phyloP scores from a whole-genome alignment of 805 yeast genomes.

The Zygosaccharomyces kombuchaensis region DNA sequence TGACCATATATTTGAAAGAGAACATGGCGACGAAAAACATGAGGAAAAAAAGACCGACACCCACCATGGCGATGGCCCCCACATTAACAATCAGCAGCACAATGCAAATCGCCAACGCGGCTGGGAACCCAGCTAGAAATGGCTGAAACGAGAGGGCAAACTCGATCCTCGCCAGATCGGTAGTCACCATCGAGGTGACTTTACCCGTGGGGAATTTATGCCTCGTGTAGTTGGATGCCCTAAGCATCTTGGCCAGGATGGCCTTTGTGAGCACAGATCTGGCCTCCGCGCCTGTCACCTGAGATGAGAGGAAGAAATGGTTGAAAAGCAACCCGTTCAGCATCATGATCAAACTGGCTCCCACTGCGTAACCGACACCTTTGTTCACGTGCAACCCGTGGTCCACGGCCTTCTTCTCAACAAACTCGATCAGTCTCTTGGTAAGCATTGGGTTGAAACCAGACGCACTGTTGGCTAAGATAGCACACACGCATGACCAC shows the following conservation, averaged over 20 bases:
- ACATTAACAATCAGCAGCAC: conserved; percentile 61
- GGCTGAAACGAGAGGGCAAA: conserved; percentile 68
- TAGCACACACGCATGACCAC: conserved; percentile 42
- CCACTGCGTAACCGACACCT: conserved; percentile 77
- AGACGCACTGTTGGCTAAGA: conserved; percentile 43
- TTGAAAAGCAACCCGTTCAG: conserved; percentile 48
- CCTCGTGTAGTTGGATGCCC: conserved; percentile 52
- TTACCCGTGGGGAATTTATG: conserved; percentile 61
- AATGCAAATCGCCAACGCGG: conserved; percentile 57
- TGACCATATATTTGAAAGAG: conserved; percentile 49
- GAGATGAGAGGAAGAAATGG: conserved; percentile 59
- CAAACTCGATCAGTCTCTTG: conserved; percentile 58
- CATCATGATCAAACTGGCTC: conserved; percentile 54
- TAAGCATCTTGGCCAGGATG: conserved; percentile 63
- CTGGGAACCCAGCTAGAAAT: conserved; percentile 58
- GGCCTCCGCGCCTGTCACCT: conserved; percentile 63
- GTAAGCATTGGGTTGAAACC: conserved; percentile 66
- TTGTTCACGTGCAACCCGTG: conserved; percentile 41
- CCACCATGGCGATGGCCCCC: conserved; percentile 71
- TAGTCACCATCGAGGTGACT: conserved; percentile 72
- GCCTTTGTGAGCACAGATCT: conserved; percentile 70
- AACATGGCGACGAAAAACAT: conserved; percentile 40
- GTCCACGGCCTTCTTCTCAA: conserved; percentile 47
- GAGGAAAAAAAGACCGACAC: conserved; percentile 53
- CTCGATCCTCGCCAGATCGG: conserved; percentile 79